A percentile compares a stretch with the other conserved stretches of the same genome.
Conservation (phyloP, 768 basidiomycete species). For the Lentinula detonsa region DNA sequence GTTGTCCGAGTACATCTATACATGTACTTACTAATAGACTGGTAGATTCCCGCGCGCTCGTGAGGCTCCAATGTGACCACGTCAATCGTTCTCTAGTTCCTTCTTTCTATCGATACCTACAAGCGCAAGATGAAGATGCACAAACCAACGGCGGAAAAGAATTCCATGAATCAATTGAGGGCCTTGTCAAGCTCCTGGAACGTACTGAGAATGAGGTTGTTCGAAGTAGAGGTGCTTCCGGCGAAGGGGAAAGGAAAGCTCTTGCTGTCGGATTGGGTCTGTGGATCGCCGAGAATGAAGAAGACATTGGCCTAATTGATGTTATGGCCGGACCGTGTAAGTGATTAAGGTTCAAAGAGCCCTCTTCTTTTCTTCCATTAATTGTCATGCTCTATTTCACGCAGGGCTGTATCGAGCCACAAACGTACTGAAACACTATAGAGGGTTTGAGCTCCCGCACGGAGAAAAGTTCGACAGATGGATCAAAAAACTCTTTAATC, state of each 20-base stretch:
- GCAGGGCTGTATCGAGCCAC: conserved; percentile 3
- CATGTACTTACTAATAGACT: background rate
- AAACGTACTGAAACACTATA: conserved; percentile 60
- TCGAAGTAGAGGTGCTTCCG: conserved; percentile 28
- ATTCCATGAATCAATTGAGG: conserved; percentile 44
- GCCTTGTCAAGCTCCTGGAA: conserved; percentile 49
- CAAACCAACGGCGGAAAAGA: conserved; percentile 51
- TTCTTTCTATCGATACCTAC: conserved; percentile 69
- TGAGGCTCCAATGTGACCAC: conserved; percentile 64
- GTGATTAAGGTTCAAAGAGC: conserved; percentile 13
- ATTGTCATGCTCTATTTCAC: background rate
- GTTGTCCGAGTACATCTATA: conserved; percentile 13
- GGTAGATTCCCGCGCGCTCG: conserved; percentile 60
- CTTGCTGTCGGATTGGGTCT: conserved; percentile 42
- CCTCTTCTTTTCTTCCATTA: background rate
- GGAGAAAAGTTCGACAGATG: conserved; percentile 46
- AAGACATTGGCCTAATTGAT: conserved; percentile 56
- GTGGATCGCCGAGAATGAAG: conserved; percentile 49
- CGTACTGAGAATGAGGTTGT: conserved; percentile 45
- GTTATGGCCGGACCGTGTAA: conserved; percentile 68
- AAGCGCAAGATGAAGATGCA: conserved; percentile 52
- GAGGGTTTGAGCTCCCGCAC: conserved; percentile 53
- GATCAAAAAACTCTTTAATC: conserved; percentile 45
- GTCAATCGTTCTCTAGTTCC: conserved; percentile 61
- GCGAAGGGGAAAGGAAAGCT: conserved; percentile 33